Evolutionary conservation across 202 grass and related monocot genomes (phyloP), one percentile per base, ranked within the genome.

Genomic region (Setaria italica): DNA sequence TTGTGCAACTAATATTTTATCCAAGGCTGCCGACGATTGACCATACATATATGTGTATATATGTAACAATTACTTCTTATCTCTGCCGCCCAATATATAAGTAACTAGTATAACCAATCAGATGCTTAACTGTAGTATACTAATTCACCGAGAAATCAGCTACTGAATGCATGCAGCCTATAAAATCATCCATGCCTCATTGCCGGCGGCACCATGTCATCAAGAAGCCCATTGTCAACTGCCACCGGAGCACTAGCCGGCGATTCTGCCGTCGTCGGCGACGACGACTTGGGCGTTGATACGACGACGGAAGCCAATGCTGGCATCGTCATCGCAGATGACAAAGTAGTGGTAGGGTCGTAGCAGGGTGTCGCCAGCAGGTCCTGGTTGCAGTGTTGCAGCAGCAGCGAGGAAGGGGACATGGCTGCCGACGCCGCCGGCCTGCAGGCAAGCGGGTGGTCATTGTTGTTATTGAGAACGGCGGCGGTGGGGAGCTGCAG

Each of bases 141-240:
- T 62, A 78, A 16, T 32, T 21, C 11, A 63, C 29, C 4, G 1
- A 74, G 45, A 70, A 85, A 45, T 69, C 3, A 32, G 62, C 25
- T 70, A 56, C 20, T 2, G 9, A 42, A 0, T 13, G 5, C 15
- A 56, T 17, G 7, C 4, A 51, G 17, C 6, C 2, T 0, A 21
- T 62, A 39, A 39, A 39, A 39, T 39, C 53, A 86, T 47, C 90
- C 67, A 8, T 92, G 82, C 85, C 93, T 92, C 84, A 95, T 89
- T 8, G 80, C 87, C 70, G 86, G 76, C 32, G 93, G 95, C 72
- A 98, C 95, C 91, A 98, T 95, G 87, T 98, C 95, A 67, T 86
- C 95, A 4, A 98, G 87, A 75, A 98, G 89, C 37, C 93, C 95
- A 66, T 82, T 89, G 0, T 86, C 57, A 6, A 74, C 42, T 11